These are phyloP conservation scores for Erysimum cheiri DNA, from an alignment of 441 rosid genomes.

Conservation along the genomic window DNA sequence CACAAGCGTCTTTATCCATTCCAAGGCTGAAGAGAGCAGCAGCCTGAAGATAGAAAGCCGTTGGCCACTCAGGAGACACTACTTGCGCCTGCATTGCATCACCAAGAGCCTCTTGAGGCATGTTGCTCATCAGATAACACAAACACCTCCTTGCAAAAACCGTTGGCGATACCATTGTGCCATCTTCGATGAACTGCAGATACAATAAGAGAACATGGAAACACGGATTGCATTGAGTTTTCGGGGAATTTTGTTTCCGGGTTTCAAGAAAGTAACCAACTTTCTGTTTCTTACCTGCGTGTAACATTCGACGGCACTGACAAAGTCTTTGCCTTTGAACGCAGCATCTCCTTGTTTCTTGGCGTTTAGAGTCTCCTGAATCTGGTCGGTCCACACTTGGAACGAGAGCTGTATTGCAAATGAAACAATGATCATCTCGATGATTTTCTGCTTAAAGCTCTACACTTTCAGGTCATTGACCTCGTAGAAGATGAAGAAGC, in stretches of 20 bases:
- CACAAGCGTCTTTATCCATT: constrained; percentile 88
- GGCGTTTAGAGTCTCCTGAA: constrained; percentile 85
- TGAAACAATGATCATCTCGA: constrained; percentile 3
- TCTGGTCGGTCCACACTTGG: constrained; percentile 92
- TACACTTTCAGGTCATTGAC: constrained; percentile 10
- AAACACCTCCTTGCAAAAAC: constrained; percentile 89
- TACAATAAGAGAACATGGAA: constrained; percentile 6
- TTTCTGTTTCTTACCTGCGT: constrained; percentile 60
- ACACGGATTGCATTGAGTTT: constrained; percentile 17
- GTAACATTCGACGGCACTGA: constrained; percentile 74
- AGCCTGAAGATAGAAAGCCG: constrained; percentile 91
- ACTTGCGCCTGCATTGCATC: constrained; percentile 98
- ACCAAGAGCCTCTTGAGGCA: constrained; percentile 94
- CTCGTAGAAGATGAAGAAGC: neutral
- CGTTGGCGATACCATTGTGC: constrained; percentile 90
- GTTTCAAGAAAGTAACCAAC: constrained; percentile 24
- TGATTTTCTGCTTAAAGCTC: neutral
- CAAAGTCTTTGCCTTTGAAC: constrained; percentile 75
- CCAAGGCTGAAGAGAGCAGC: constrained; percentile 95
- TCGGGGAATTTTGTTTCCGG: no score
- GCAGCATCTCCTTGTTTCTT: constrained; percentile 90
- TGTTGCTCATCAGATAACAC: constrained; percentile 79
- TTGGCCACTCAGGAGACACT: constrained; percentile 86
- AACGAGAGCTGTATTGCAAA: constrained; percentile 73
- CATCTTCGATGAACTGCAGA: constrained; percentile 86